phyloP scores from a whole-genome alignment of 2,329 filamentous ascomycete genomes.

The Botrytis elliptica region DNA sequence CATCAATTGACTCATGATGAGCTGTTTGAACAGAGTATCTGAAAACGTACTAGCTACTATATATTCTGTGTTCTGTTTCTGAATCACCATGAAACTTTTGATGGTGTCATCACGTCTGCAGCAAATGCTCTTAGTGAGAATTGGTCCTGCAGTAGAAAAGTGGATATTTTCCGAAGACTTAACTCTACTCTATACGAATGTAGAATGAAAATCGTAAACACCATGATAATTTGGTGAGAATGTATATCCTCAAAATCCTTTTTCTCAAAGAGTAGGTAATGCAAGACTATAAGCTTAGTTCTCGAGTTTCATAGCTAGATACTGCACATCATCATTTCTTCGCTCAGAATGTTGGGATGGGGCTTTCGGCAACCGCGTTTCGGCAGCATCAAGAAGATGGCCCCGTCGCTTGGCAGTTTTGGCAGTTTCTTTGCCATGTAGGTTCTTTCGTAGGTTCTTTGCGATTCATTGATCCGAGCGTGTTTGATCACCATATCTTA shows the following conservation, averaged over 20 bases:
- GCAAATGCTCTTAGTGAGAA: not conserved
- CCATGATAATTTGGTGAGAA: not conserved
- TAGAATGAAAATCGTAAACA: not conserved
- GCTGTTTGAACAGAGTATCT: not conserved
- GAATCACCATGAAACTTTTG: constrained; percentile 8
- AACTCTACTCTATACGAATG: not conserved
- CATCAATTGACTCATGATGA: not conserved
- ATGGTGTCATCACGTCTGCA: not conserved
- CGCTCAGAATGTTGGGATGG: not conserved
- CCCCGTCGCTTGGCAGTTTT: constrained; percentile 11
- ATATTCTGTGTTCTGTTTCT: not conserved
- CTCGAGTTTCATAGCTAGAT: not conserved
- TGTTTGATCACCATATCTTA: constrained; percentile 9
- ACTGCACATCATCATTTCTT: not conserved
- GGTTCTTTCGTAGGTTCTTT: not conserved
- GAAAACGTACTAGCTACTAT: not conserved
- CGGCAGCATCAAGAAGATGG: not conserved
- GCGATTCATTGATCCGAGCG: not conserved
- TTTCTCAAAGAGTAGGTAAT: not conserved
- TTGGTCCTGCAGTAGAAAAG: not conserved
- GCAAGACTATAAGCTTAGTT: not conserved
- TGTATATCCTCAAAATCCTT: not conserved
- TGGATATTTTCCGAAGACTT: constrained; percentile 3
- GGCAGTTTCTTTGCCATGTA: not conserved
- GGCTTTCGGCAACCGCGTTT: not conserved